Conservation (phyloP, 1,284 basidiomycete genomes). For the Trametes sp. region DNA sequence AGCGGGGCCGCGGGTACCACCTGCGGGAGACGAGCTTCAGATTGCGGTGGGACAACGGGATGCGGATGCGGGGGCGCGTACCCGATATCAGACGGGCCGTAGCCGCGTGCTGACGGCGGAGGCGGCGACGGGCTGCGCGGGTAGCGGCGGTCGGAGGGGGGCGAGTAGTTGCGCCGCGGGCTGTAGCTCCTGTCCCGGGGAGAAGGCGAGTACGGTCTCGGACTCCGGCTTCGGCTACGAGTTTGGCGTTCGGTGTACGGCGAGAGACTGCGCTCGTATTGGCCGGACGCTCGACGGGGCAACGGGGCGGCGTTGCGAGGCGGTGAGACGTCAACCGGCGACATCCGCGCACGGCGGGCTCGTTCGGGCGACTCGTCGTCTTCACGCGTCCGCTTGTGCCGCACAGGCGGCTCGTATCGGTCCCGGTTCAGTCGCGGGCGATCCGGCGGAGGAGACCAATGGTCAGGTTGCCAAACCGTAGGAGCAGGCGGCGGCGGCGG, state of each 20-base stretch:
- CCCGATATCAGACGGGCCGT: constrained; percentile 8
- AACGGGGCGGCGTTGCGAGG: background rate
- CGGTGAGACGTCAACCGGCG: background rate
- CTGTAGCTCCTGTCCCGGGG: background rate
- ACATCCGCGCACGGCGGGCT: constrained; percentile 7
- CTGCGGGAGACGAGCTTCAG: constrained; percentile 24
- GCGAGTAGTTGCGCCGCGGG: background rate
- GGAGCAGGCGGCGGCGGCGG: background rate
- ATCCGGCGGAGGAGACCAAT: constrained; percentile 11
- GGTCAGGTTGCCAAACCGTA: background rate
- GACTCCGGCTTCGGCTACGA: background rate
- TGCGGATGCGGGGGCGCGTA: constrained; percentile 21
- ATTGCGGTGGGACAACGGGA: constrained; percentile 4
- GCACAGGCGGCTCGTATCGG: constrained; percentile 5
- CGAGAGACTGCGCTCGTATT: background rate
- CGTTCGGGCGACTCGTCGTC: constrained; percentile 5
- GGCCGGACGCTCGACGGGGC: background rate
- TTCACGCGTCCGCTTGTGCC: constrained; percentile 16
- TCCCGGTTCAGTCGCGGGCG: background rate
- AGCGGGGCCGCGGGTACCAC: constrained; percentile 13
- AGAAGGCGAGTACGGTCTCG: background rate
- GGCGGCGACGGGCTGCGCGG: background rate
- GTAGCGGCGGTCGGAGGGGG: background rate
- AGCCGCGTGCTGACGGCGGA: background rate
- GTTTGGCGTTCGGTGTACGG: background rate